Percentiles rank a stretch among this genome's conserved stretches.
Evolutionary conservation across 495 filamentous ascomycete species (phyloP).

Genomic region (Xylaria longipes): DNA sequence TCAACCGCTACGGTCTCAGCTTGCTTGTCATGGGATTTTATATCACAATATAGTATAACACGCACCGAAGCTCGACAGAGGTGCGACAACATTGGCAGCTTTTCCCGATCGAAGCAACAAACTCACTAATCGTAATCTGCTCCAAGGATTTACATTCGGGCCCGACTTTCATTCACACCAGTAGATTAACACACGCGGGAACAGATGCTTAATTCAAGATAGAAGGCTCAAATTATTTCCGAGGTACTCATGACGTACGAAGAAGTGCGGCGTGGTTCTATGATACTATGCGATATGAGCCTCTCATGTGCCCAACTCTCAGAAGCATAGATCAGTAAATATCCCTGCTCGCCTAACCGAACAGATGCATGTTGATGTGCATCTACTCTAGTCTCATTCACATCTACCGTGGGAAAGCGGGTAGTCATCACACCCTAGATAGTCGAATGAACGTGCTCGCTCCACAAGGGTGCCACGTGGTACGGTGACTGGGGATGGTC

Average conservation of each 20-base stretch:
- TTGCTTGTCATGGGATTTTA: not conserved
- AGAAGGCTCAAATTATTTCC: no score
- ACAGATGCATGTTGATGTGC: not conserved
- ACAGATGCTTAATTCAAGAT: not conserved
- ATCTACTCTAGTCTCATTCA: not conserved
- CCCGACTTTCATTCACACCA: not conserved
- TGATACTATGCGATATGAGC: not conserved
- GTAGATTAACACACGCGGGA: not conserved
- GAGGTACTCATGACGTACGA: not conserved
- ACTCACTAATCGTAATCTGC: not conserved
- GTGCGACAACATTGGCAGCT: not conserved
- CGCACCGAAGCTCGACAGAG: not conserved
- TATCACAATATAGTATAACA: not conserved
- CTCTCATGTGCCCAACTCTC: not conserved
- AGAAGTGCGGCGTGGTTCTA: not conserved
- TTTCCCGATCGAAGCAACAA: not conserved
- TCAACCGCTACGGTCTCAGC: not conserved
- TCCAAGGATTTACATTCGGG: not conserved
- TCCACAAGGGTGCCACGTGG: constrained; percentile 9
- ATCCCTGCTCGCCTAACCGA: not conserved
- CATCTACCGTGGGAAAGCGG: not conserved
- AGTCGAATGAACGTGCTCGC: not conserved
- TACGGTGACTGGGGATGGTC: not conserved
- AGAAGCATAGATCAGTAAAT: not conserved
- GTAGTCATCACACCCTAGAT: not conserved